Evolutionary conservation across 176 grass and related monocot genomes (phyloP).

Genomic region (Secale cereale): DNA sequence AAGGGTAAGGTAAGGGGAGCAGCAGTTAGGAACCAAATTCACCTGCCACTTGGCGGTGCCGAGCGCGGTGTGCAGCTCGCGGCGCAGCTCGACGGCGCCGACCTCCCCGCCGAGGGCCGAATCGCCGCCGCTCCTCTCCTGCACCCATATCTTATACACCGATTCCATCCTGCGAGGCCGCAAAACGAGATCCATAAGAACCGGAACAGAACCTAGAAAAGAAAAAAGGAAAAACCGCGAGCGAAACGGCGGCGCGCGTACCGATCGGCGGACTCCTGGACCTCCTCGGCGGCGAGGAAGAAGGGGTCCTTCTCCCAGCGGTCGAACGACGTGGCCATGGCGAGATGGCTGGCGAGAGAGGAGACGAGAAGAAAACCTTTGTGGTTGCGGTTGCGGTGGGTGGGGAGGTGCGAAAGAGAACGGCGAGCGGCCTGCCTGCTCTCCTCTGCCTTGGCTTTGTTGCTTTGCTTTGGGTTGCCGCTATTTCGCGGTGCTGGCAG

Average conservation of each 20-base stretch:
- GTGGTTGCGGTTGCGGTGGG: background rate
- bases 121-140: constrained; percentile 33
- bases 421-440: background rate
- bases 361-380: background rate
- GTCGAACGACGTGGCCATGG: constrained; percentile 83
- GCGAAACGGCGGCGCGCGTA: constrained; percentile 3
- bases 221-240: background rate
- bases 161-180: constrained; percentile 61
- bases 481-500: background rate
- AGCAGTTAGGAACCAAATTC: background rate
- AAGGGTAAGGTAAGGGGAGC: background rate
- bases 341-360: background rate
- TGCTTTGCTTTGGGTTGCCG: constrained; percentile 7
- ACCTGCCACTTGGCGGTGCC: constrained; percentile 94
- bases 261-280: constrained; percentile 81
- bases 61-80: constrained; percentile 67
- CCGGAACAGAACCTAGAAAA: background rate
- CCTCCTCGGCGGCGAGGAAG: constrained; percentile 87
- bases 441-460: too few species aligned
- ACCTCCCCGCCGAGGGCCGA: background rate
- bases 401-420: background rate
- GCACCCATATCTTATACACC: constrained; percentile 63
- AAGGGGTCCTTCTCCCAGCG: constrained; percentile 96
- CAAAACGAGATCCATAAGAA: background rate
- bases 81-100: constrained; percentile 34